Evolutionary conservation across 78 protist species (phyloP).

Genomic region (Dictyostelium firmibasis): DNA sequence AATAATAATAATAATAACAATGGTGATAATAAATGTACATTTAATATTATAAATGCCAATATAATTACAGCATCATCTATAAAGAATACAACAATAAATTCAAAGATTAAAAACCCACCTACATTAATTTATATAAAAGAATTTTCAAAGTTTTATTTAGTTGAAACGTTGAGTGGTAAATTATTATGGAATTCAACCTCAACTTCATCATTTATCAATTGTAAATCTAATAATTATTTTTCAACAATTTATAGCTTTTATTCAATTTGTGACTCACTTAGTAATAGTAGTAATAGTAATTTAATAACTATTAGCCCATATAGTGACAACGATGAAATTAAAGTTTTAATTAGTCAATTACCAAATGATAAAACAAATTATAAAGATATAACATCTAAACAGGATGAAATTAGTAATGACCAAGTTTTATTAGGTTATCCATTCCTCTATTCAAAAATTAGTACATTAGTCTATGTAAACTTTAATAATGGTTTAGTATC

Average conservation of each 20-base stretch:
- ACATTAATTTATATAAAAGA: background rate
- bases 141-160: background rate
- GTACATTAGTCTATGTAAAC: background rate
- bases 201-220: background rate
- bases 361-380: background rate
- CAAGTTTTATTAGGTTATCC: background rate
- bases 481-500: background rate
- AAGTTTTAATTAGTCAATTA: background rate
- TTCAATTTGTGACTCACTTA: background rate
- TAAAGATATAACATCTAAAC: background rate
- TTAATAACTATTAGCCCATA: background rate
- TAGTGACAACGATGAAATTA: background rate
- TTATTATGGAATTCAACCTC: background rate
- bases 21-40: background rate
- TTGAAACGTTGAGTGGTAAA: background rate
- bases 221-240: background rate
- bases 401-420: background rate
- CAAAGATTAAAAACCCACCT: background rate
- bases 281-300: background rate
- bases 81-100: background rate
- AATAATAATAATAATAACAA: constrained; percentile 4
- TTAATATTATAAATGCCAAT: background rate
- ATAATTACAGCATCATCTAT: background rate
- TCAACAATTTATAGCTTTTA: background rate
- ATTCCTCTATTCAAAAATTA: background rate